A percentile compares a stretch with the other conserved stretches of the same genome.
phyloP scores from a whole-genome alignment of 257 asterid genomes.

The Catharanthus roseus region DNA sequence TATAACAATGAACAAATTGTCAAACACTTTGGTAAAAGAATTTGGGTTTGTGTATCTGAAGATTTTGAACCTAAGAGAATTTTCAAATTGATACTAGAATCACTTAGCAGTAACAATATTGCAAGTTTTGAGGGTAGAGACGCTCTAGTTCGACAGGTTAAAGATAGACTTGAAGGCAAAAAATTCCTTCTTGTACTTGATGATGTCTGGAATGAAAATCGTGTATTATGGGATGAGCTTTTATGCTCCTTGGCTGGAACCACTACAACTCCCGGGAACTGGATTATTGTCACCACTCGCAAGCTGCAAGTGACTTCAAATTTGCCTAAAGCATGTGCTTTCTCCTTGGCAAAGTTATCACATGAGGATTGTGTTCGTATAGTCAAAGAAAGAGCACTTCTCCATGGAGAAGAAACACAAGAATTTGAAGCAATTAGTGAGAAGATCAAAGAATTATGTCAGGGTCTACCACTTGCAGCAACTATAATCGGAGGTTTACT shows the following conservation, averaged over 20 bases:
- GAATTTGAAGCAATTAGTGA: background rate
- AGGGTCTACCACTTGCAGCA: slow-evolving; percentile 7
- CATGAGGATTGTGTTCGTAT: background rate
- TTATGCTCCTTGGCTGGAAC: background rate
- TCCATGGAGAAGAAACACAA: background rate
- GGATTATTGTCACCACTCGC: slow-evolving; percentile 8
- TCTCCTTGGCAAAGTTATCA: background rate
- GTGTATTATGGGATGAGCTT: slow-evolving; percentile 3
- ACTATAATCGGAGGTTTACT: slow-evolving; percentile 24
- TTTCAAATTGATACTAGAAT: slow-evolving; percentile 11
- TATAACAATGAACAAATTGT: slow-evolving; percentile 7
- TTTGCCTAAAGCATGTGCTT: background rate
- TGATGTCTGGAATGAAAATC: slow-evolving; percentile 27
- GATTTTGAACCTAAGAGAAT: slow-evolving; percentile 10
- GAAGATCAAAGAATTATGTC: background rate
- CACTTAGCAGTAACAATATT: background rate
- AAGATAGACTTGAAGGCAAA: background rate
- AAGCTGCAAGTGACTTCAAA: background rate
- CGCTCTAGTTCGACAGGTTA: slow-evolving; percentile 3
- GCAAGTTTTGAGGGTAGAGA: background rate
- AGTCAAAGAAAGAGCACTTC: background rate
- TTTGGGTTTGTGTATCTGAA: slow-evolving; percentile 22
- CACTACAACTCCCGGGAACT: background rate
- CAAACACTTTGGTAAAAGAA: background rate
- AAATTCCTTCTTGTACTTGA: slow-evolving; percentile 25